Evolutionary conservation across 495 filamentous ascomycete species (phyloP), one percentile per base, ranked within the genome.

Genomic region (Hypoxylon fuscum): DNA sequence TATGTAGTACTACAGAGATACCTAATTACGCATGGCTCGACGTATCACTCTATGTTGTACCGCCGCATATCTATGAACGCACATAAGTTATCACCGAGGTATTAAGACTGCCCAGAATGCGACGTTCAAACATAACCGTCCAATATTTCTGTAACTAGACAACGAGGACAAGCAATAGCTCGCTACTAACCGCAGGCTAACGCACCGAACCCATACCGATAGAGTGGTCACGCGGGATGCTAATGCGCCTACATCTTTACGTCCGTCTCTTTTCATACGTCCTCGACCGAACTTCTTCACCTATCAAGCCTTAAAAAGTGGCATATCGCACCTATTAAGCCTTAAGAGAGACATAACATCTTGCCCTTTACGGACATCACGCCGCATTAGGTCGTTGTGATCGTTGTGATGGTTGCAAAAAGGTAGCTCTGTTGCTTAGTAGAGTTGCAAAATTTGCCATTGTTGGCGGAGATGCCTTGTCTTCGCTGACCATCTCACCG

Each of bases 371-470:
- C 6, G 38, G 55, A 40, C 35, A 20, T 64, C 42, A 64, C 42
- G 34, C 48, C 43, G 55, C 61, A 55, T 64, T 41, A 54, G 47
- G 48, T 44, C 40, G 50, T 32, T 23, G 12, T 40, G 40, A 42
- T 40, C 21, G 29, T 32, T 50, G 22, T 27, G 3, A n/a, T n/a
- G n/a, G n/a, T n/a, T n/a, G n/a, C n/a, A n/a, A n/a, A n/a, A n/a
- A n/a, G n/a, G n/a, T n/a, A n/a, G n/a, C n/a, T 38, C 49, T 31
- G 11, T 12, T 45, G 10, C 21, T 42, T 23, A 40, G n/a, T n/a
- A n/a, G n/a, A 21, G 18, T 20, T 51, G 59, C 52, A 44, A 37
- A 46, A 51, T 45, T 37, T 29, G 37, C 34, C 12, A 7, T 22
- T 55, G 17, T 9, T 46, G 10, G 22, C 27, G 42, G 27, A 44